Evolutionary conservation across 306 rosid genomes (phyloP).

Genomic region (Ziziphus jujuba): DNA sequence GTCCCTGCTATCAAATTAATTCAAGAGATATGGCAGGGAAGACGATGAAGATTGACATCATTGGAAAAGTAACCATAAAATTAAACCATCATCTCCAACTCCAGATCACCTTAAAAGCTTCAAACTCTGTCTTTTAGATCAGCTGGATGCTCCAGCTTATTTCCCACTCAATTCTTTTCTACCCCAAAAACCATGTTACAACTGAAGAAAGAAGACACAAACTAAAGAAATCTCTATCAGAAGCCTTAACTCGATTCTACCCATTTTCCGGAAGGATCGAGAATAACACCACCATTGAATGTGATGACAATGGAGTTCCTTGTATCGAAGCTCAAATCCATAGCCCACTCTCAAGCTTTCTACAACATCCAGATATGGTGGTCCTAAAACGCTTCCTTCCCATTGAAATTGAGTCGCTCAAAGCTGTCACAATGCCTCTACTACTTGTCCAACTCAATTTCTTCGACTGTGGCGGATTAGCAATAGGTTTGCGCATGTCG

Average conservation of each 20-base stretch:
- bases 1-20: too few relatives aligned
- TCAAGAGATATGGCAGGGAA: background rate
- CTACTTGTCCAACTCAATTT: conserved; percentile 39
- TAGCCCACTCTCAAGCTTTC: conserved; percentile 24
- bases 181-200: background rate
- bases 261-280: conserved; percentile 51
- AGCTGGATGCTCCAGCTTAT: conserved; percentile 18
- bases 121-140: conserved; percentile 26
- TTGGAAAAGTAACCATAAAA: conserved; percentile 21
- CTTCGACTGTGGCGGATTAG: conserved; percentile 57
- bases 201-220: conserved; percentile 18
- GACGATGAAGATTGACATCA: conserved; percentile 16
- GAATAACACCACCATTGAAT: conserved; percentile 34
- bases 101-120: conserved; percentile 25
- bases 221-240: conserved; percentile 43
- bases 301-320: conserved; percentile 45
- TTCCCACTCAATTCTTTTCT: conserved; percentile 30
- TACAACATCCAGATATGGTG: conserved; percentile 15
- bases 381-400: conserved; percentile 33
- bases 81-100: conserved; percentile 37
- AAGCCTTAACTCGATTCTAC: conserved; percentile 43
- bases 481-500: conserved; percentile 38
- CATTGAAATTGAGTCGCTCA: background rate
- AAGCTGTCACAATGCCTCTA: conserved; percentile 22
- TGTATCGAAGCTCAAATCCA: conserved; percentile 27